Evolutionary conservation across 228 moss, liverwort and hornwort species (phyloP), one percentile per base, ranked within the genome.

Genomic region (Sphagnum fallax): DNA sequence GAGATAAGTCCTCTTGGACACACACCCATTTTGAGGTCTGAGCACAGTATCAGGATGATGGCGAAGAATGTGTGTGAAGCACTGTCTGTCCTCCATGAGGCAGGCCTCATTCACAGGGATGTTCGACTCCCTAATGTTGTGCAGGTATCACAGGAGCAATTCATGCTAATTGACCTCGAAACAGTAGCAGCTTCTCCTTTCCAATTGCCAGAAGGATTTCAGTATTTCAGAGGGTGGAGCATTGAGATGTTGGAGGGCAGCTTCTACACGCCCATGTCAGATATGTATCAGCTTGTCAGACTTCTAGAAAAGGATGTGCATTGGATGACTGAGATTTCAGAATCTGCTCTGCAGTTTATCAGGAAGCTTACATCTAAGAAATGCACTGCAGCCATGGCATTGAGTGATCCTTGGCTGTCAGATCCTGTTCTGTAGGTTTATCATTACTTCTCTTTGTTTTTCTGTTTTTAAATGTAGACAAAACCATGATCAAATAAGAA

Each of bases 101-200:
- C 16, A 5, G 64, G 65, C 64, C 15, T 65, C 13, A 65, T 72
- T 16, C 72, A 72, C 72, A 72, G 53, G 64, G 72, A 72, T 65
- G 16, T 72, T 10, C 52, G 64, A 49, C 16, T 53, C 63, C 65
- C 64, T 10, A 72, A 72, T 55, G 48, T 72, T 64, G 51, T 72
- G 72, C 50, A 58, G 64, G 53, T 72, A 32, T 62, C 71, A 52
- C 6, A 53, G 12, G 47, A 62, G 53, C n/a, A 65, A 0, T 63
- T 72, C 65, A 57, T 72, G 72, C 64, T 72, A n/a, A 65, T 72
- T 50, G 72, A 72, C 72, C 55, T 65, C 53, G 63, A 72, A 55
- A 64, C 63, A 14, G 71, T 63, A 49, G 71, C 71, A 64, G 52
- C 8, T 9, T 32, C 48, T 49, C 58, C 57, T 47, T 58, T 4